These are phyloP conservation scores for Daldinia grandis DNA, from an alignment of 495 filamentous ascomycete genomes.

Conservation along the genomic window DNA sequence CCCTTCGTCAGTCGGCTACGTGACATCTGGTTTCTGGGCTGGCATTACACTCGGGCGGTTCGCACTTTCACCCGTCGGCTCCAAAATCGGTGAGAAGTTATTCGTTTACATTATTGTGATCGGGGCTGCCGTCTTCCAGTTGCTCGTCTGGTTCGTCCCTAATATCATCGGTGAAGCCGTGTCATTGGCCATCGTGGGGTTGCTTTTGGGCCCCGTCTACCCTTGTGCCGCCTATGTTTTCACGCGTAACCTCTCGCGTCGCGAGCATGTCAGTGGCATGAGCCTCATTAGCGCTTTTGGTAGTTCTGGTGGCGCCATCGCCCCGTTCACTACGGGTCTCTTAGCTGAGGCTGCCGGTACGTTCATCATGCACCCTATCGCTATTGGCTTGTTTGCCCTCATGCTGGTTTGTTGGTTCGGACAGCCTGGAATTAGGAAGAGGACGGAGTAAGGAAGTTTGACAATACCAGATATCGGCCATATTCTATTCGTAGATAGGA, in stretches of 20 bases:
- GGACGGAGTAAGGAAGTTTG: constrained; percentile 53
- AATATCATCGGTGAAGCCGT: constrained; percentile 76
- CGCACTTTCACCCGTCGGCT: constrained; percentile 67
- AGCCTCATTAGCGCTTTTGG: constrained; percentile 77
- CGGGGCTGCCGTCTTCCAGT: constrained; percentile 69
- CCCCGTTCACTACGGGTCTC: constrained; percentile 77
- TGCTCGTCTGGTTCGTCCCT: constrained; percentile 79
- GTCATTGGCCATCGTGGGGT: constrained; percentile 73
- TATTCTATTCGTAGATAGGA: not conserved
- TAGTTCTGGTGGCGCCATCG: constrained; percentile 75
- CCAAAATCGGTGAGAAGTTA: constrained; percentile 70
- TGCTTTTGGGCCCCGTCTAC: constrained; percentile 80
- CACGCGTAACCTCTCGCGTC: constrained; percentile 65
- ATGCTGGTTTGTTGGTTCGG: constrained; percentile 74
- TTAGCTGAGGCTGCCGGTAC: constrained; percentile 74
- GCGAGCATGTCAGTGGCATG: constrained; percentile 71
- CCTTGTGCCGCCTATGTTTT: constrained; percentile 76
- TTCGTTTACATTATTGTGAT: constrained; percentile 68
- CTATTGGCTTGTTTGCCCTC: constrained; percentile 69
- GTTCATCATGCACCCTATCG: constrained; percentile 78
- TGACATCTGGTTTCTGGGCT: constrained; percentile 84
- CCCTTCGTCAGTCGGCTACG: constrained; percentile 75
- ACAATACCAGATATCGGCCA: not conserved
- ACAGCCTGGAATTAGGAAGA: constrained; percentile 64
- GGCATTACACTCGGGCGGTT: constrained; percentile 81